Base-by-base conservation (phyloP, 768 basidiomycete genomes). In the Leccinum pellstonianum region DNA sequence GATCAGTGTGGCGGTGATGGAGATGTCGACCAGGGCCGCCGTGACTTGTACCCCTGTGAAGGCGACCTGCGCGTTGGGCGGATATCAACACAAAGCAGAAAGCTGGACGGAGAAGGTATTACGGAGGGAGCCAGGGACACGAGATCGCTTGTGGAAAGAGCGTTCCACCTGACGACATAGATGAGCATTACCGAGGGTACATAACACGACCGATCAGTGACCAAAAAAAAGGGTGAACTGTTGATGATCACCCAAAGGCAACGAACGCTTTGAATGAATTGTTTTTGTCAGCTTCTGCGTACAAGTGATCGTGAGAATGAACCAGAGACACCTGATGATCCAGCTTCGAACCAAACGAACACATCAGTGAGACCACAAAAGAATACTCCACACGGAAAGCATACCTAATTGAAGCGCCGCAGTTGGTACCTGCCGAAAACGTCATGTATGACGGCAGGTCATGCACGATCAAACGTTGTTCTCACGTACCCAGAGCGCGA, bases 391-490 rank as follows among this genome's bases (percentile, higher is more conserved):
- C 29, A 52, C 48, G 10, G 29, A 50, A 53, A 41, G 15, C 59
- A 41, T 54, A 67, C 65, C 58, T 21, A 64, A 54, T 61, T 67
- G 48, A 53, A 66, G 47, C 12, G n/a, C 33, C 4, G 65, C 65
- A 54, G 54, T 62, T 9, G 66, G 65, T 25, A 49, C 58, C 65
- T 66, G 19, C n/a, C 27, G 19, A 46, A 51, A 60, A 51, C 49
- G 46, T 61, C 21, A 64, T 43, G 29, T 5, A n/a, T 51, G 19
- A 64, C 27, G 54, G 29, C 21, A 52, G 33, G 9, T 25, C 51
- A 31, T 52, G 19, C 38, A 6, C 8, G 41, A 56, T 48, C 55
- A 51, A 6, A 27, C 52, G n/a, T 43, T 61, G 43, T 17, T 23
- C 23, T 51, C 57, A 54, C 66, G 19, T 49, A 61, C 62, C 66